phyloP scores from a whole-genome alignment of 345 rosid species.

The Eucalyptus viminalis region DNA sequence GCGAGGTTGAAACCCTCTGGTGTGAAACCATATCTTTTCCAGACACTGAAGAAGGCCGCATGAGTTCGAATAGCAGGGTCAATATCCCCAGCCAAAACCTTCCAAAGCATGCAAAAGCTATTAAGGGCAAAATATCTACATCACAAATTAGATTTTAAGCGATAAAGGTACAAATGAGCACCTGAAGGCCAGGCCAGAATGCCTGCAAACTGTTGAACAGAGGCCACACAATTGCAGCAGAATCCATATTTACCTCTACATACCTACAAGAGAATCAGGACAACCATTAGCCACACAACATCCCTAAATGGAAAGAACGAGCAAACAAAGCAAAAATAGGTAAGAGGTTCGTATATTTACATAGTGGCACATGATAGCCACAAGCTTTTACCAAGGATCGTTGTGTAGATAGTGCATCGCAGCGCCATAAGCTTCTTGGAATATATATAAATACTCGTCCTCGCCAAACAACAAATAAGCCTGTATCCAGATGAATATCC shows the following conservation, averaged over 20 bases:
- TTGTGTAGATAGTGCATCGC: slow-evolving; percentile 83
- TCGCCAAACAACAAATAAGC: slow-evolving; percentile 93
- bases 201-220: slow-evolving; percentile 97
- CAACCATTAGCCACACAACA: neutral
- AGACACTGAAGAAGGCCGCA: slow-evolving; percentile 89
- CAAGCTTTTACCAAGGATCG: slow-evolving; percentile 86
- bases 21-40: slow-evolving; percentile 93
- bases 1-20: slow-evolving; percentile 98
- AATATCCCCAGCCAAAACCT: slow-evolving; percentile 96
- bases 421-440: slow-evolving; percentile 92
- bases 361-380: slow-evolving; percentile 1
- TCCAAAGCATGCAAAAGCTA: slow-evolving; percentile 1
- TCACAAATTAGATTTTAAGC: neutral
- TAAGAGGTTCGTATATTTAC: slow-evolving; percentile 4
- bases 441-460: slow-evolving; percentile 83
- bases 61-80: slow-evolving; percentile 98
- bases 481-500: slow-evolving; percentile 21
- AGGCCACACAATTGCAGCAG: slow-evolving; percentile 95
- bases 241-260: slow-evolving; percentile 99
- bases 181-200: slow-evolving; percentile 99
- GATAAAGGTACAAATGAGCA: neutral
- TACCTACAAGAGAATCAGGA: slow-evolving; percentile 42
- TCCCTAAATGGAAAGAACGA: neutral
- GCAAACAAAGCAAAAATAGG: neutral
- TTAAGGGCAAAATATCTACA: neutral